phyloP scores from a whole-genome alignment of 306 rosid genomes.

The Lathyrus sativus region DNA sequence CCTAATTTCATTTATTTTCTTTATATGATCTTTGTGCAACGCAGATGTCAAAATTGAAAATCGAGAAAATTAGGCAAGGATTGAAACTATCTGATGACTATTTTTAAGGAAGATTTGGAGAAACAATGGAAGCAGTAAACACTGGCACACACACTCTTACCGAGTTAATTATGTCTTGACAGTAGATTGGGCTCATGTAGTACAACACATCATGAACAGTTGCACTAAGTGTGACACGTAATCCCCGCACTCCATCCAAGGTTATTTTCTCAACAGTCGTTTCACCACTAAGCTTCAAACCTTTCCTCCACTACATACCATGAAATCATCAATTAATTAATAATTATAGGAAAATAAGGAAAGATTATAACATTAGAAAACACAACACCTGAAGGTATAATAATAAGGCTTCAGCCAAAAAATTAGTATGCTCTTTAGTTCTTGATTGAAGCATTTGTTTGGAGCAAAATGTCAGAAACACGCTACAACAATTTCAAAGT shows the following conservation, averaged over 20 bases:
- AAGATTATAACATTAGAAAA: slow-evolving; percentile 19
- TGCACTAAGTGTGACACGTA: slow-evolving; percentile 92
- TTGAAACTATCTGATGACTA: slow-evolving; percentile 21
- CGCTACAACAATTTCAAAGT: slow-evolving; percentile 7
- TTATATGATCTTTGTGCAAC: background rate
- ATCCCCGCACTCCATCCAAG: slow-evolving; percentile 91
- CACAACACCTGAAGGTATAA: slow-evolving; percentile 8
- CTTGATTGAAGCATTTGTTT: slow-evolving; percentile 12
- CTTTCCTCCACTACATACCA: slow-evolving; percentile 90
- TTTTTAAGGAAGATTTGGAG: slow-evolving; percentile 11
- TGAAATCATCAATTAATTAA: slow-evolving; percentile 16
- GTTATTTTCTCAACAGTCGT: slow-evolving; percentile 86
- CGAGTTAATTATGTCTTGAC: slow-evolving; percentile 90
- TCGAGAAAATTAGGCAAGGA: background rate
- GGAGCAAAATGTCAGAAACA: slow-evolving; percentile 9
- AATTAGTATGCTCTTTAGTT: slow-evolving; percentile 22
- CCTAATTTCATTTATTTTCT: slow-evolving; percentile 5
- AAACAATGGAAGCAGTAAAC: slow-evolving; percentile 5
- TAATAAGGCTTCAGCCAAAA: slow-evolving; percentile 14
- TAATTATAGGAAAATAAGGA: slow-evolving; percentile 24
- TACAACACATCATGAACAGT: slow-evolving; percentile 95
- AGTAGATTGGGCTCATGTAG: slow-evolving; percentile 99
- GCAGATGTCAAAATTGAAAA: slow-evolving; percentile 17
- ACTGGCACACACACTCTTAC: slow-evolving; percentile 43
- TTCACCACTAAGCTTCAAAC: slow-evolving; percentile 96